These are phyloP conservation scores for Talaromyces rugulosus DNA, from an alignment of 2,329 filamentous ascomycete genomes.

Conservation along the genomic window DNA sequence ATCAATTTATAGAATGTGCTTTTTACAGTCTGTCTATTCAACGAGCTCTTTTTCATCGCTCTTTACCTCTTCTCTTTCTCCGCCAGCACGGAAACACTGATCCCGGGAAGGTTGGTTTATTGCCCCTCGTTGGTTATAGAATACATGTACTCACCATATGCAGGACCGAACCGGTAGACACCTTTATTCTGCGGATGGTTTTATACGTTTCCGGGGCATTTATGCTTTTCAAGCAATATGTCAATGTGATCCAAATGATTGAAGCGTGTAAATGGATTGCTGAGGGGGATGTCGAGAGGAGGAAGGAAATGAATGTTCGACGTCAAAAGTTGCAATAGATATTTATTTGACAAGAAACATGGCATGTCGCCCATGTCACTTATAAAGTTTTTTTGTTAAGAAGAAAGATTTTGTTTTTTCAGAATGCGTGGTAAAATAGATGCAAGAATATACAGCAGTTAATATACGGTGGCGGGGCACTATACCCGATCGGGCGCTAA, in stretches of 20 bases:
- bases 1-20: conserved; percentile 75
- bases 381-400: no score
- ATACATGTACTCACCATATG: no score
- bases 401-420: no score
- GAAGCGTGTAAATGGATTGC: conserved; percentile 90
- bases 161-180: no score
- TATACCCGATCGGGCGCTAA: background rate
- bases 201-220: conserved; percentile 61
- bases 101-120: no score
- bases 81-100: conserved; percentile 56
- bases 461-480: background rate
- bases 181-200: conserved; percentile 50
- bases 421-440: no score
- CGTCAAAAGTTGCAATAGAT: background rate
- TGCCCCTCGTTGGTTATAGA: background rate
- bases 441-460: no score
- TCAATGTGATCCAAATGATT: conserved; percentile 90
- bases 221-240: conserved; percentile 74
- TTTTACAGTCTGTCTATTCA: conserved; percentile 83
- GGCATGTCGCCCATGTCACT: no score
- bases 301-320: background rate
- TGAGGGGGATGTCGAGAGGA: conserved; percentile 67
- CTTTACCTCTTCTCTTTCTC: conserved; percentile 97
- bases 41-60: conserved; percentile 96
- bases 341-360: no score